phyloP scores from a whole-genome alignment of 768 basidiomycete species.

The Serendipita sp. region DNA sequence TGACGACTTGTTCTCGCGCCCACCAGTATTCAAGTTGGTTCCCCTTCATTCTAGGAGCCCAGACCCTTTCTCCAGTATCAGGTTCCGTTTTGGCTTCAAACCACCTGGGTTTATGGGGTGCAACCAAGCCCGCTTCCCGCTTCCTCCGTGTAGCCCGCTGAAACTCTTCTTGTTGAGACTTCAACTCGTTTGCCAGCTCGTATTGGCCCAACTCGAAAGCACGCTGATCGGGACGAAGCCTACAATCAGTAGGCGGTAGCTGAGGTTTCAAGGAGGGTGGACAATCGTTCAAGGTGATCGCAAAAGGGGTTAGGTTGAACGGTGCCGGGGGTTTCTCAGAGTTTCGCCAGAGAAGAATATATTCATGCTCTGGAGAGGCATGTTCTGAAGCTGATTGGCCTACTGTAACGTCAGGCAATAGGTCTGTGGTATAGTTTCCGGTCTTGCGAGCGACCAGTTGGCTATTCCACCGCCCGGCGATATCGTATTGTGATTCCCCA shows the following conservation, averaged over 20 bases:
- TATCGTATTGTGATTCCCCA: constrained; percentile 62
- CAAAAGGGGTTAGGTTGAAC: constrained; percentile 91
- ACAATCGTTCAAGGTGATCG: constrained; percentile 81
- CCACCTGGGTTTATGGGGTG: constrained; percentile 75
- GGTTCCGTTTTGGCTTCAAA: constrained; percentile 66
- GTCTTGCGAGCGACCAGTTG: constrained; percentile 77
- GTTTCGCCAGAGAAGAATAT: constrained; percentile 84
- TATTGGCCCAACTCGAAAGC: constrained; percentile 85
- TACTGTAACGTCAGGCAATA: constrained; percentile 58
- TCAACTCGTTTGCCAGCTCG: constrained; percentile 66
- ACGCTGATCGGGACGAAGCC: constrained; percentile 81
- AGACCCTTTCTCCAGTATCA: constrained; percentile 81
- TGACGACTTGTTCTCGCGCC: constrained; percentile 53
- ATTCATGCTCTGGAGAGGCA: constrained; percentile 39
- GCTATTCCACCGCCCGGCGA: constrained; percentile 90
- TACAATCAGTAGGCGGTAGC: constrained; percentile 80
- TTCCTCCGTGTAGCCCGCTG: constrained; percentile 57
- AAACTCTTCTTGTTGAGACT: constrained; percentile 64
- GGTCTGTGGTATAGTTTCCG: constrained; percentile 30
- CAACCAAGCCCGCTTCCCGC: constrained; percentile 54
- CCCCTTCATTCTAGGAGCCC: constrained; percentile 45
- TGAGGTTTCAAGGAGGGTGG: constrained; percentile 56
- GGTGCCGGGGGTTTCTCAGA: constrained; percentile 68
- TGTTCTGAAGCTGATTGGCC: constrained; percentile 19
- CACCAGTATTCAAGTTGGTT: constrained; percentile 65